Evolutionary conservation across 2,329 filamentous ascomycete genomes (phyloP), one percentile per base, ranked within the genome.

Genomic region (Rhexocercosporidium sp.): DNA sequence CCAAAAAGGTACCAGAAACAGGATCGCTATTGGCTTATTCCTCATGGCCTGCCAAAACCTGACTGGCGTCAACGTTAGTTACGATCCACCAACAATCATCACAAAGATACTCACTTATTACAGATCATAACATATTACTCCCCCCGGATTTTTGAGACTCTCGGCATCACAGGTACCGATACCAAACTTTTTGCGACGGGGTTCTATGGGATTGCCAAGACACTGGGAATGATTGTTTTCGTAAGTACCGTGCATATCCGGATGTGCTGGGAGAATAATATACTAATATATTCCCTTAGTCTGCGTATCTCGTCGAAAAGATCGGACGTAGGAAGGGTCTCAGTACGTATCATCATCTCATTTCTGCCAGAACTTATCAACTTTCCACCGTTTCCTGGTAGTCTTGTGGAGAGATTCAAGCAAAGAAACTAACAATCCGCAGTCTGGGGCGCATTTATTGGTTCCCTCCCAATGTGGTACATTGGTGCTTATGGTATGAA

Each of bases 1-100:
- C 18, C 57, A 60, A 29, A 60, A 60, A 22, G 57, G 57, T 18
- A 60, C 57, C 14, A 60, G 57, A 16, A 60, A 60, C 25, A 29
- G 57, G 39, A 60, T 60, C 25, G 57, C 57, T 14, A 60, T 60
- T 47, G 57, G 57, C 25, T 16, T 60, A 11, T 49, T 60, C 18
- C 34, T 60, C 22, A 60, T 60, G 57, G 57, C 57, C n/a, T 60
- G 57, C 44, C 57, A 29, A 79, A 83, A 60, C 79, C 81, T 18
- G 83, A 85, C 68, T 65, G 90, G 90, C 0, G 89, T 90, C 0
- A 89, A 88, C 3, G 88, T 85, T 49, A 87, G 54, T 65, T 25
- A 18, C 27, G 4, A 11, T 29, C 3, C 12, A 20, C n/a, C 20
- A n/a, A n/a, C n/a, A n/a, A n/a, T n/a, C n/a, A n/a, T n/a, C n/a